Percentiles rank a stretch among this genome's conserved stretches.
phyloP scores from a whole-genome alignment of 768 basidiomycete species.

The Collybiopsis confluens region DNA sequence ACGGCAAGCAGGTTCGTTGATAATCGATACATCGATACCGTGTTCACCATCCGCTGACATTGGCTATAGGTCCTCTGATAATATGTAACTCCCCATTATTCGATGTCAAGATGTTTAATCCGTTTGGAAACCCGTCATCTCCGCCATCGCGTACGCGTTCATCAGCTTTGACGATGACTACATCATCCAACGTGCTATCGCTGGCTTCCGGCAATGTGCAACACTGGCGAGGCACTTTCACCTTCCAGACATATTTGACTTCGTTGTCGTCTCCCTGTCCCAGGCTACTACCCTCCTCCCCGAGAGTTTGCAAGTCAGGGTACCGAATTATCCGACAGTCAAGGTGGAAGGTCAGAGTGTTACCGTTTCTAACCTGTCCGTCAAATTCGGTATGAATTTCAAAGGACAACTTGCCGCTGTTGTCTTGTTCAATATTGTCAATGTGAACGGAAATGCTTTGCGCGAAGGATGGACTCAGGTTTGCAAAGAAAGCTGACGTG shows the following conservation, averaged over 20 bases:
- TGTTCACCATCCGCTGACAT: conserved; percentile 4
- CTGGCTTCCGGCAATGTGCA: conserved; percentile 96
- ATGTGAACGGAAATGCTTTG: conserved; percentile 90
- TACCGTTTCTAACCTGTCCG: conserved; percentile 88
- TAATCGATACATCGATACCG: conserved; percentile 13
- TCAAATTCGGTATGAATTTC: conserved; percentile 93
- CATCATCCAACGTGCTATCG: conserved; percentile 89
- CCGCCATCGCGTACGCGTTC: conserved; percentile 94
- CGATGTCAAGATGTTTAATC: conserved; percentile 90
- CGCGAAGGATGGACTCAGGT: conserved; percentile 95
- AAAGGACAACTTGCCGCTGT: conserved; percentile 95
- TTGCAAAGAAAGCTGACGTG: too few relatives aligned
- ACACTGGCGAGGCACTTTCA: conserved; percentile 85
- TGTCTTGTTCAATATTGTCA: conserved; percentile 95
- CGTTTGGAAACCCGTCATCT: conserved; percentile 90
- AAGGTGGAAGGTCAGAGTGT: conserved; percentile 87
- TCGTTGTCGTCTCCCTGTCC: conserved; percentile 88
- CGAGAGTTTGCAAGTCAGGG: conserved; percentile 61
- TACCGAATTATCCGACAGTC: conserved; percentile 84
- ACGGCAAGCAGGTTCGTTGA: conserved; percentile 60
- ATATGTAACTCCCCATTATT: conserved; percentile 77
- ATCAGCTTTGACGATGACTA: conserved; percentile 96
- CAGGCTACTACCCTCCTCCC: conserved; percentile 86
- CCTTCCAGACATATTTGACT: conserved; percentile 95
- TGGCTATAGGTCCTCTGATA: conserved; percentile 55